These are phyloP conservation scores for Perkinsus olseni DNA, from an alignment of 169 alveolate genomes.

Conservation along the genomic window DNA sequence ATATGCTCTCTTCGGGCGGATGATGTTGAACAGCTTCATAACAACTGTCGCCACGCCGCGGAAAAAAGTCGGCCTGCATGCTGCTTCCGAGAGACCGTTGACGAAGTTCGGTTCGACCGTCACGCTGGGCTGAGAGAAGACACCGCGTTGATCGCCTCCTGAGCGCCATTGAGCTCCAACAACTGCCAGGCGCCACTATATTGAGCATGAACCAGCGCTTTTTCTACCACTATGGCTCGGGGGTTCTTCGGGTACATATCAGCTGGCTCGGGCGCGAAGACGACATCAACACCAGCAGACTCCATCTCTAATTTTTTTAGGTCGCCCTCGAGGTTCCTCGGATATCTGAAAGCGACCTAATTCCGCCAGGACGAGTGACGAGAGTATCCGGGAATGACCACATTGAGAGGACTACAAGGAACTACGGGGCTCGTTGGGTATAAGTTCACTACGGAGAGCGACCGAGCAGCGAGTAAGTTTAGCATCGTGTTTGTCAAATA, in stretches of 20 bases:
- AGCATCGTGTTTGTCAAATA: too few species aligned
- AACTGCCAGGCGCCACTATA: background rate
- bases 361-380: too few species aligned
- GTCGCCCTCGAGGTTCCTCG: background rate
- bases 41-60: background rate
- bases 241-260: background rate
- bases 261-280: background rate
- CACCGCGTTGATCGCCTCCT: too few species aligned
- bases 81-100: background rate
- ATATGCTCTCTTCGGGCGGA: background rate
- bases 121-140: background rate
- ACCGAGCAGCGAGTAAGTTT: too few species aligned
- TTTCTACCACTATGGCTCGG: background rate
- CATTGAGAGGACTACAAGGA: too few species aligned
- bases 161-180: background rate
- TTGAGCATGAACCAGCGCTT: too few species aligned
- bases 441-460: background rate
- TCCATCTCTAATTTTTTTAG: background rate
- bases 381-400: too few species aligned
- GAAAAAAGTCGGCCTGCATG: background rate
- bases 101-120: background rate
- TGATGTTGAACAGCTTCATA: background rate
- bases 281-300: background rate
- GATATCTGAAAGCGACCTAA: background rate
- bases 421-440: too few species aligned